Conservation (phyloP, 371 early-diverging fungal genomes). For the Phascolomyces articulosus region DNA sequence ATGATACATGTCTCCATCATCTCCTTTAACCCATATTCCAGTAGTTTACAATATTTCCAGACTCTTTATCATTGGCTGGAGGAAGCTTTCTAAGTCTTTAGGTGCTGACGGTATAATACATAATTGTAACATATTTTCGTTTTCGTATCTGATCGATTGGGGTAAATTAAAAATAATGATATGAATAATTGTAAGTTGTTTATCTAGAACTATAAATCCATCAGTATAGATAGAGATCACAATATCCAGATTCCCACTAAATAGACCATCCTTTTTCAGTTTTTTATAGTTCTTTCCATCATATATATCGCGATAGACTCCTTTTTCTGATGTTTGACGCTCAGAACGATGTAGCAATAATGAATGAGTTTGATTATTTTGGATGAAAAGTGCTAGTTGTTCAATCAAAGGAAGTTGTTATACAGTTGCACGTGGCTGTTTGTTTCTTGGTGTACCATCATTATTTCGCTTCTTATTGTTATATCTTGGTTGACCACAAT, state of each 20-base stretch:
- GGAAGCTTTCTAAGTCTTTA: too few relatives aligned
- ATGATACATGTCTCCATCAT: background rate
- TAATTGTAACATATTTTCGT: background rate
- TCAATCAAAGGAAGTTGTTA: background rate
- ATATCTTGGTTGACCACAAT: too few relatives aligned
- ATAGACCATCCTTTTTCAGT: background rate
- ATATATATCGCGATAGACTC: background rate
- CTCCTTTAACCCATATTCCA: too few relatives aligned
- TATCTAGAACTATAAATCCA: background rate
- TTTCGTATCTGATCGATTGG: background rate
- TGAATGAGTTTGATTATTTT: background rate
- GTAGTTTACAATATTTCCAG: too few relatives aligned
- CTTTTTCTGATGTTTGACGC: background rate
- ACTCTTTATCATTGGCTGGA: too few relatives aligned
- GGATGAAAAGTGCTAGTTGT: background rate
- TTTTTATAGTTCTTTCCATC: background rate
- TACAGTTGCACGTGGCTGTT: background rate
- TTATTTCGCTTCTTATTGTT: too few relatives aligned
- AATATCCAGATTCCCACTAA: background rate
- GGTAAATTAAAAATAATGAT: background rate
- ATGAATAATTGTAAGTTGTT: background rate
- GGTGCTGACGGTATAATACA: background rate
- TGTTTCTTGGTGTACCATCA: too few relatives aligned
- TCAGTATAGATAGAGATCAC: conserved; percentile 1
- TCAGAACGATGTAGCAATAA: background rate